Conservation (phyloP, 78 protist genomes). For the Dictyostelium citrinum region DNA sequence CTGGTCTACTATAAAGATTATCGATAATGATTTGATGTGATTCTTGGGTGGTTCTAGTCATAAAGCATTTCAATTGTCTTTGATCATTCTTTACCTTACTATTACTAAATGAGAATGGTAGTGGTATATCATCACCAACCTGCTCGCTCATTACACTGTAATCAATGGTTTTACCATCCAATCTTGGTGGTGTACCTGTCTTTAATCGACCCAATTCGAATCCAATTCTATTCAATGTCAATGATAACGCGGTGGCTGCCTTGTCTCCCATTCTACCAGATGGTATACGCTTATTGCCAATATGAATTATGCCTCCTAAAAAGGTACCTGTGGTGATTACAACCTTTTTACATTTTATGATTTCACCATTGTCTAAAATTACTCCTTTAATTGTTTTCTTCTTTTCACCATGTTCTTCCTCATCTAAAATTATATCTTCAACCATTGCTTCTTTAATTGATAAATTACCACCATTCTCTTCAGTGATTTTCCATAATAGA, state of each 20-base stretch:
- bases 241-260: slow-evolving; percentile 84
- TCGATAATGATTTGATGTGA: slow-evolving; percentile 83
- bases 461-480: slow-evolving; percentile 39
- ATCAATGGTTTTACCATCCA: slow-evolving; percentile 81
- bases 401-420: background rate
- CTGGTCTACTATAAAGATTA: slow-evolving; percentile 60
- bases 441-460: slow-evolving; percentile 79
- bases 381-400: slow-evolving; percentile 39
- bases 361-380: slow-evolving; percentile 51
- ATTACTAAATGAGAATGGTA: slow-evolving; percentile 87
- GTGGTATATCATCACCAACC: slow-evolving; percentile 79
- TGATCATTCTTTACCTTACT: slow-evolving; percentile 17
- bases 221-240: slow-evolving; percentile 69
- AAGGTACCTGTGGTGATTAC: slow-evolving; percentile 97
- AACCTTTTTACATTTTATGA: slow-evolving; percentile 28
- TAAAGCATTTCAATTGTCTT: slow-evolving; percentile 75
- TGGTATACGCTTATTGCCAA: slow-evolving; percentile 76
- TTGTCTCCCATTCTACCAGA: slow-evolving; percentile 82
- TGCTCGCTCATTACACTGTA: slow-evolving; percentile 76
- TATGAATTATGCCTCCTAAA: slow-evolving; percentile 91
- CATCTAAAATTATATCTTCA: slow-evolving; percentile 82
- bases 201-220: slow-evolving; percentile 90
- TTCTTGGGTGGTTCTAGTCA: slow-evolving; percentile 86
- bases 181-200: slow-evolving; percentile 95
- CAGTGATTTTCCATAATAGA: background rate